Evolutionary conservation across 2,329 filamentous ascomycete genomes (phyloP), one percentile per base, ranked within the genome.

Genomic region (Trichophyton equinum): DNA sequence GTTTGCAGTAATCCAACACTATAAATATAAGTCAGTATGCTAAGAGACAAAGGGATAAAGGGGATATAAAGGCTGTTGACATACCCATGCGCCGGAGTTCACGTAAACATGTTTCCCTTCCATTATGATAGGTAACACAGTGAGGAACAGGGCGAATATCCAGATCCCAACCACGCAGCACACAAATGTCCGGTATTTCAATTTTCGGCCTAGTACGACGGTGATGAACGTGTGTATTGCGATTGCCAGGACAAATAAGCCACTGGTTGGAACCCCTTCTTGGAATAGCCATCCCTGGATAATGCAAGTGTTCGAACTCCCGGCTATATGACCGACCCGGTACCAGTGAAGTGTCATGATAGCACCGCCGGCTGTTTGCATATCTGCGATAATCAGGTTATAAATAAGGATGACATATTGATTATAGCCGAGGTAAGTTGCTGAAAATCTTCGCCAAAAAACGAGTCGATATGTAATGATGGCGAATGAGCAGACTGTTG

Each of bases 371-470:
- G 78, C 74, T 67, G 80, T 78, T 63, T 76, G 75, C 13, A 81
- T 70, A 69, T 81, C 79, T 5, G 78, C 79, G 40, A 81, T 63
- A 2, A 81, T 69, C 18, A 81, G 72, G 62, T 81, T 80, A 67
- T 78, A 80, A 58, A 81, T 80, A 22, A 81, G 73, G 33, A 81
- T 67, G n/a, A 81, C 71, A 61, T 78, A 80, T 69, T 81, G 78
- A 64, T 81, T 81, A 68, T 79, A 77, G 62, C 78, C 77, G 57
- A 80, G 77, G 61, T 78, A 77, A 62, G 76, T 72, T 49, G 72
- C 68, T 65, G 79, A 79, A 63, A 74, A 75, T 57, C 70, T 72
- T 55, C 75, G 72, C 78, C 78, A 81, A 61, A 77, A 76, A 38
- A 80, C 66, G 22, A 81, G 68, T 22, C 78, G 76, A 63, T 78